A percentile compares a stretch with the other conserved stretches of the same genome.
phyloP scores from a whole-genome alignment of 78 protist species.

The Dictyostelium intermedium region DNA sequence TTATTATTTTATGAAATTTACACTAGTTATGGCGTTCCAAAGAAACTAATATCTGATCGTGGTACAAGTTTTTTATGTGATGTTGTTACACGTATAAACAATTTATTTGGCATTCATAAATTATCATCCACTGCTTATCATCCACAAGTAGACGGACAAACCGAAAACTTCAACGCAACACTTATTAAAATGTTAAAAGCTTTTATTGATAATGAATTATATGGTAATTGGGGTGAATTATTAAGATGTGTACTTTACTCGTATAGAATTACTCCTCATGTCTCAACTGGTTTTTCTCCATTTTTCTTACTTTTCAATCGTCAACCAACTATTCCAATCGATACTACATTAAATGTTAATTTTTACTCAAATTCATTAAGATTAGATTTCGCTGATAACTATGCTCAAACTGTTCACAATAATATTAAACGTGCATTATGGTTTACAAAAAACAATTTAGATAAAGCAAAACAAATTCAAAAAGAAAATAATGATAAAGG shows the following conservation, averaged over 20 bases:
- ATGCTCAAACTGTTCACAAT: neutral
- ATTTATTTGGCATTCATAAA: neutral
- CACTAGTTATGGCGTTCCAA: neutral
- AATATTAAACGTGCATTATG: neutral
- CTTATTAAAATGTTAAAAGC: neutral
- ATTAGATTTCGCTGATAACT: neutral
- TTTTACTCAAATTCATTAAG: neutral
- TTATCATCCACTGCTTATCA: neutral
- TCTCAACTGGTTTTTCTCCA: neutral
- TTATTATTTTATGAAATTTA: neutral
- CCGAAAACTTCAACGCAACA: neutral
- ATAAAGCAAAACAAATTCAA: neutral
- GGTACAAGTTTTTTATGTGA: neutral
- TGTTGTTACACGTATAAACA: neutral
- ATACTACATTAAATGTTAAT: neutral
- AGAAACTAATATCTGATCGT: neutral
- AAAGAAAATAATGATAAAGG: too few relatives aligned
- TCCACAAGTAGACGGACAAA: neutral
- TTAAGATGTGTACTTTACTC: neutral
- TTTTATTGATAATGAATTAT: neutral
- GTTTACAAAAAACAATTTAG: neutral
- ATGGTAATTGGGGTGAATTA: neutral
- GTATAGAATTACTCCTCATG: neutral
- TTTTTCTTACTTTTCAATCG: neutral
- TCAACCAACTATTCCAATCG: neutral